Evolutionary conservation across 148 eudicot genomes (phyloP).

Genomic region (Silene uniflora): DNA sequence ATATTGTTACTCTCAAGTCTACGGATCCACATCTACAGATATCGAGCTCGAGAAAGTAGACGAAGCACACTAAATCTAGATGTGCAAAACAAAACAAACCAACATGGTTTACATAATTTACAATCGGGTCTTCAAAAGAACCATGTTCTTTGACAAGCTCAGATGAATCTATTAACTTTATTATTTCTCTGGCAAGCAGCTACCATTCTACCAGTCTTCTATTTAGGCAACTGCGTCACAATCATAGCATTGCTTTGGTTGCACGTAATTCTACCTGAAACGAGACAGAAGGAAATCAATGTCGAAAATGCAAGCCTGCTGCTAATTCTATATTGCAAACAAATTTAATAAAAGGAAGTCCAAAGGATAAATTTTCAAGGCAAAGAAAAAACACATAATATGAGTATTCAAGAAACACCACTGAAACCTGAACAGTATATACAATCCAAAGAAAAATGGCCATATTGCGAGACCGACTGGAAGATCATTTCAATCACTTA

Average conservation of each 20-base stretch:
- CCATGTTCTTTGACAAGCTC: constrained; percentile 14
- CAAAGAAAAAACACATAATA: too few relatives aligned
- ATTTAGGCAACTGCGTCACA: constrained; percentile 22
- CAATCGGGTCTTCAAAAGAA: constrained; percentile 24
- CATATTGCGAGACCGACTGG: background rate
- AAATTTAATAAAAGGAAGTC: background rate
- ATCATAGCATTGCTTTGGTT: constrained; percentile 15
- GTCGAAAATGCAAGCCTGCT: background rate
- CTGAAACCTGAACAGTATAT: background rate
- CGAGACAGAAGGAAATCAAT: background rate
- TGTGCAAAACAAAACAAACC: constrained; percentile 8
- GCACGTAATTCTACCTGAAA: constrained; percentile 25
- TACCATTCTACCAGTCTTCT: constrained; percentile 23
- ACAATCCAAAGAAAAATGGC: background rate
- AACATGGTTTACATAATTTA: constrained; percentile 23
- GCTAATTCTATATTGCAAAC: background rate
- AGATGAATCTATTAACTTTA: constrained; percentile 14
- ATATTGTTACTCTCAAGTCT: background rate
- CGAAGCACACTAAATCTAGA: background rate
- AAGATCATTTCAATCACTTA: background rate
- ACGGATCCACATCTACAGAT: background rate
- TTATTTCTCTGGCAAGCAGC: constrained; percentile 15
- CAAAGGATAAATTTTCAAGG: background rate
- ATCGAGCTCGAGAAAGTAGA: background rate
- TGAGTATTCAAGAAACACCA: constrained; percentile 1